Evolutionary conservation across 2,329 filamentous ascomycete species (phyloP).

Genomic region (Bimuria novae-zelandiae): DNA sequence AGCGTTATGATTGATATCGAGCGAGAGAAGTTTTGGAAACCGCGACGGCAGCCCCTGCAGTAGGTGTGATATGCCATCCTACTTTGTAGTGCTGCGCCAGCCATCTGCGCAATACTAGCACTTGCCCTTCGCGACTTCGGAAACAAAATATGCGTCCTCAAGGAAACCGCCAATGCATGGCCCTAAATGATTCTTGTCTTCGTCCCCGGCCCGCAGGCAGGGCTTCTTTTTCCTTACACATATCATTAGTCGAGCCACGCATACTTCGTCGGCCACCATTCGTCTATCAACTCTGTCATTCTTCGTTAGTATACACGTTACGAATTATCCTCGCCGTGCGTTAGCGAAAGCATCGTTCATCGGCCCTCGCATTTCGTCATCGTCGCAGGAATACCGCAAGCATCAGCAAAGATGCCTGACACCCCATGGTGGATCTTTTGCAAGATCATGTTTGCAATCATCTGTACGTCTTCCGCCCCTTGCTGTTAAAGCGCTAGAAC

Average conservation of each 20-base stretch:
- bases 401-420: conserved; percentile 1
- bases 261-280: background rate
- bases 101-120: background rate
- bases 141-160: background rate
- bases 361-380: background rate
- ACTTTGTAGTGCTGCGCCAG: conserved; percentile 61
- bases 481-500: background rate
- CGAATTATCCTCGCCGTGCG: background rate
- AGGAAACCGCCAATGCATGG: background rate
- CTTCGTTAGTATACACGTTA: background rate
- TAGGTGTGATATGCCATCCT: conserved; percentile 62
- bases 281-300: background rate
- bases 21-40: conserved; percentile 54
- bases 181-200: background rate
- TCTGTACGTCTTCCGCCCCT: conserved; percentile 36
- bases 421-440: too few relatives aligned
- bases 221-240: background rate
- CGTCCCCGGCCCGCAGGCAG: background rate
- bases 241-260: background rate
- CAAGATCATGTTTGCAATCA: too few relatives aligned
- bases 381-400: background rate
- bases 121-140: background rate
- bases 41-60: conserved; percentile 58
- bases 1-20: conserved; percentile 48
- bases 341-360: background rate